Evolutionary conservation across 495 filamentous ascomycete genomes (phyloP).

Genomic region (Margaritispora aquatica): DNA sequence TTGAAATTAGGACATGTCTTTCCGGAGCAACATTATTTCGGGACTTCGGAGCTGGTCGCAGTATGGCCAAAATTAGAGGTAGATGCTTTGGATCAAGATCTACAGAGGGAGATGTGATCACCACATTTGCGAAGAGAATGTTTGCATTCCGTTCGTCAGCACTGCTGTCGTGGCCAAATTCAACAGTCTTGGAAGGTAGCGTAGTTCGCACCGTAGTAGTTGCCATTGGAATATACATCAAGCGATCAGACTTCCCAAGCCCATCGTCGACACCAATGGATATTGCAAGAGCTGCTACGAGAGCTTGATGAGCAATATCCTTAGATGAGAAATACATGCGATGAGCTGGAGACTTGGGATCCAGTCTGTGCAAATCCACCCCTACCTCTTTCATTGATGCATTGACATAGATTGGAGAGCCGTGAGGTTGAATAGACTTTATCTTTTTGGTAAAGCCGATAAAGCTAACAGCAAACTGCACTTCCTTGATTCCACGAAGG

Average conservation of each 20-base stretch:
- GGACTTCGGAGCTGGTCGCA: slow-evolving; percentile 49
- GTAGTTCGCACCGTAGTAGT: slow-evolving; percentile 95
- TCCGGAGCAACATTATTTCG: slow-evolving; percentile 32
- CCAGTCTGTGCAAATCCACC: slow-evolving; percentile 86
- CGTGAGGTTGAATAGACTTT: slow-evolving; percentile 54
- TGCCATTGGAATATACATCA: slow-evolving; percentile 95
- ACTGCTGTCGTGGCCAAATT: slow-evolving; percentile 65
- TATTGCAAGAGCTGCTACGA: slow-evolving; percentile 86
- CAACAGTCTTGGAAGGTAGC: slow-evolving; percentile 87
- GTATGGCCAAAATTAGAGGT: slow-evolving; percentile 73
- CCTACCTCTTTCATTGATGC: slow-evolving; percentile 93
- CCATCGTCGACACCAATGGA: slow-evolving; percentile 89
- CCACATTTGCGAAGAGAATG: slow-evolving; percentile 91
- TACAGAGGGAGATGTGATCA: slow-evolving; percentile 90
- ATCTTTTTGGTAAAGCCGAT: slow-evolving; percentile 79
- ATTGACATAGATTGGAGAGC: slow-evolving; percentile 68
- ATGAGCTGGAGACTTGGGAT: slow-evolving; percentile 90
- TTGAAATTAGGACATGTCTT: slow-evolving; percentile 72
- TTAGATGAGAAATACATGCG: slow-evolving; percentile 97
- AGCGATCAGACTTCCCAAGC: slow-evolving; percentile 71
- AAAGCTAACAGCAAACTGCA: slow-evolving; percentile 93
- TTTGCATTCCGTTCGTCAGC: slow-evolving; percentile 89
- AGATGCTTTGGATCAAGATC: slow-evolving; percentile 94
- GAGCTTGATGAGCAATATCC: slow-evolving; percentile 91
- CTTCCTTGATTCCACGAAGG: slow-evolving; percentile 86